Percentiles rank a stretch among this genome's conserved stretches.
Evolutionary conservation across 2,329 filamentous ascomycete genomes (phyloP).

Genomic region (Ophiostoma tasmaniense): DNA sequence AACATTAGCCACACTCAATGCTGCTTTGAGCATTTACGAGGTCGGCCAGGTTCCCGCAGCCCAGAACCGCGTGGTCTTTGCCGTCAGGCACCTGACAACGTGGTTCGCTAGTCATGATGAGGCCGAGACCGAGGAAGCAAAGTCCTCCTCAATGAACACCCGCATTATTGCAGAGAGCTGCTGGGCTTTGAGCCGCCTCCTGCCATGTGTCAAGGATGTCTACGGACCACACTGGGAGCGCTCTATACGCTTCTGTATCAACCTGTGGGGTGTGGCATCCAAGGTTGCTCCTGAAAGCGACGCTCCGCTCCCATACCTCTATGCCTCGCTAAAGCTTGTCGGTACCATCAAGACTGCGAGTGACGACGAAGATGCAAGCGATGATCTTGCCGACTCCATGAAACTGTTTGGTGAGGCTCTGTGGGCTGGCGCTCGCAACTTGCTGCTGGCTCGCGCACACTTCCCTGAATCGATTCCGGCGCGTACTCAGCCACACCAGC

Average conservation of each 20-base stretch:
- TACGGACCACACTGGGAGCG: conserved; percentile 84
- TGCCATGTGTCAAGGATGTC: conserved; percentile 69
- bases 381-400: conserved; percentile 73
- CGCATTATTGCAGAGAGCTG: conserved; percentile 44
- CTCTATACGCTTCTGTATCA: conserved; percentile 48
- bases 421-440: conserved; percentile 48
- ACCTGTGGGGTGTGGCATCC: conserved; percentile 44
- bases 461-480: neutral
- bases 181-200: conserved; percentile 49
- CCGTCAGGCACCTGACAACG: conserved; percentile 66
- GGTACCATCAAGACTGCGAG: conserved; percentile 49
- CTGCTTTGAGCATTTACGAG: conserved; percentile 44
- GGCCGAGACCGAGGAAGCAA: neutral
- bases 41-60: conserved; percentile 46
- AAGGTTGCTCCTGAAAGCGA: conserved; percentile 29
- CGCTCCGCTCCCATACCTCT: conserved; percentile 51
- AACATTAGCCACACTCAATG: conserved; percentile 46
- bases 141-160: conserved; percentile 28
- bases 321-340: conserved; percentile 66
- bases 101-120: conserved; percentile 42
- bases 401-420: conserved; percentile 49
- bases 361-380: conserved; percentile 57
- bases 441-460: conserved; percentile 15
- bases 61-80: conserved; percentile 68
- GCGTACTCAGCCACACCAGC: conserved; percentile 54